Evolutionary conservation across 805 yeast genomes (phyloP).

Genomic region (Wickerhamiella parazyma): DNA sequence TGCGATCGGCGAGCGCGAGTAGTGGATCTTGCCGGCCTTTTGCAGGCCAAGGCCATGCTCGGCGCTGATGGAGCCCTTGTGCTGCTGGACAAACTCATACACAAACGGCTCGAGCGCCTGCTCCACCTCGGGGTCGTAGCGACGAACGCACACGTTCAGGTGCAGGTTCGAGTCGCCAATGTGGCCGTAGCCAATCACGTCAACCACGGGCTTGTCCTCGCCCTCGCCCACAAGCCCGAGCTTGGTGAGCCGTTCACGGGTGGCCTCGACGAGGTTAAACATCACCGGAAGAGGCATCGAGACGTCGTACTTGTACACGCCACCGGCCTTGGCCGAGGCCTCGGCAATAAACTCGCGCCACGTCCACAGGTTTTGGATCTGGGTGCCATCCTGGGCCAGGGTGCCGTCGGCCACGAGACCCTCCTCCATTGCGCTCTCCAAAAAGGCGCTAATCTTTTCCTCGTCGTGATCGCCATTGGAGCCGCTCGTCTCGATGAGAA

Average conservation of each 20-base stretch:
- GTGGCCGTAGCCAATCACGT: constrained; percentile 95
- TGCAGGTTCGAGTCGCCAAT: constrained; percentile 96
- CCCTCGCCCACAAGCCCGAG: constrained; percentile 46
- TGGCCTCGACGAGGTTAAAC: constrained; percentile 71
- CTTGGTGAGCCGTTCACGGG: constrained; percentile 44
- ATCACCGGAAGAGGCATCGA: constrained; percentile 73
- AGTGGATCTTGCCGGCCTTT: constrained; percentile 78
- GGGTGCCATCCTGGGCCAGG: constrained; percentile 90
- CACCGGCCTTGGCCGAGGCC: constrained; percentile 73
- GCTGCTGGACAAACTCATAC: constrained; percentile 62
- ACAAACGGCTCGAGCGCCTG: constrained; percentile 81
- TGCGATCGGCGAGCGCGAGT: constrained; percentile 63
- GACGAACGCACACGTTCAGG: constrained; percentile 80
- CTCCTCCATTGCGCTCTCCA: constrained; percentile 72
- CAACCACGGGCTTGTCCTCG: constrained; percentile 60
- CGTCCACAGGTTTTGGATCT: constrained; percentile 68
- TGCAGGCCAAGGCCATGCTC: constrained; percentile 98
- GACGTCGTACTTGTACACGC: constrained; percentile 94
- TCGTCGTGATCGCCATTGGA: constrained; percentile 88
- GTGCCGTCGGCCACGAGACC: constrained; percentile 86
- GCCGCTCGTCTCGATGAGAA: constrained; percentile 91
- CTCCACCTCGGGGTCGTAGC: constrained; percentile 69
- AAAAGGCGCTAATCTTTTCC: constrained; percentile 70
- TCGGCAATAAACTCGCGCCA: constrained; percentile 96
- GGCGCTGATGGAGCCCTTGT: constrained; percentile 80